These are phyloP conservation scores for Ustulina deusta DNA, from an alignment of 2,329 filamentous ascomycete species.

Conservation along the genomic window DNA sequence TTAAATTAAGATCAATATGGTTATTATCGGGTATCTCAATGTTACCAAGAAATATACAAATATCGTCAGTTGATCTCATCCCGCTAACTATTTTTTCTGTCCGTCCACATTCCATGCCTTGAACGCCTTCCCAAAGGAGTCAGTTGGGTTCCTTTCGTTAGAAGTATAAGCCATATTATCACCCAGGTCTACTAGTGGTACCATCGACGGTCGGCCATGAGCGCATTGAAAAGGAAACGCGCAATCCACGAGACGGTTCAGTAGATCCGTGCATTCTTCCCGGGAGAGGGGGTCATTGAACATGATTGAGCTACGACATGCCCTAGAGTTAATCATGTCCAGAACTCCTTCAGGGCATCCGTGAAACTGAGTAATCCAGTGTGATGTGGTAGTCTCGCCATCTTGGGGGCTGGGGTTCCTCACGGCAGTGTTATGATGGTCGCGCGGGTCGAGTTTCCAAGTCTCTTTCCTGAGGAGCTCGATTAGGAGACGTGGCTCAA, in stretches of 20 bases:
- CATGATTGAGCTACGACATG: slow-evolving; percentile 86
- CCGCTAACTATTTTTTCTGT: background rate
- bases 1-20: background rate
- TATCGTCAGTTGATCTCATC: background rate
- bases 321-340: slow-evolving; percentile 79
- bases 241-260: slow-evolving; percentile 70
- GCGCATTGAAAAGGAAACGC: slow-evolving; percentile 86
- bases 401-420: slow-evolving; percentile 3
- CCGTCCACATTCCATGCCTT: slow-evolving; percentile 42
- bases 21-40: slow-evolving; percentile 13
- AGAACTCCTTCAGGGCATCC: slow-evolving; percentile 80
- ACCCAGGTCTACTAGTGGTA: slow-evolving; percentile 69
- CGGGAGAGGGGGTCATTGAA: slow-evolving; percentile 78
- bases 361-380: slow-evolving; percentile 73
- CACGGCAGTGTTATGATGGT: slow-evolving; percentile 29
- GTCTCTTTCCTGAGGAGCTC: slow-evolving; percentile 80
- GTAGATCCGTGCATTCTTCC: slow-evolving; percentile 68
- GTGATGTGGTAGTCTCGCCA: slow-evolving; percentile 26
- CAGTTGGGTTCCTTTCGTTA: slow-evolving; percentile 19
- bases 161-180: slow-evolving; percentile 21
- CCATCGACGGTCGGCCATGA: slow-evolving; percentile 78
- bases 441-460: slow-evolving; percentile 71
- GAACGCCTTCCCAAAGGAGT: slow-evolving; percentile 44
- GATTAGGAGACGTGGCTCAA: slow-evolving; percentile 77
- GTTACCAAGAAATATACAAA: slow-evolving; percentile 10